Percentiles rank a stretch among this genome's conserved stretches.
These are phyloP conservation scores for Neltuma alba DNA, from an alignment of 306 rosid genomes.

Conservation along the genomic window DNA sequence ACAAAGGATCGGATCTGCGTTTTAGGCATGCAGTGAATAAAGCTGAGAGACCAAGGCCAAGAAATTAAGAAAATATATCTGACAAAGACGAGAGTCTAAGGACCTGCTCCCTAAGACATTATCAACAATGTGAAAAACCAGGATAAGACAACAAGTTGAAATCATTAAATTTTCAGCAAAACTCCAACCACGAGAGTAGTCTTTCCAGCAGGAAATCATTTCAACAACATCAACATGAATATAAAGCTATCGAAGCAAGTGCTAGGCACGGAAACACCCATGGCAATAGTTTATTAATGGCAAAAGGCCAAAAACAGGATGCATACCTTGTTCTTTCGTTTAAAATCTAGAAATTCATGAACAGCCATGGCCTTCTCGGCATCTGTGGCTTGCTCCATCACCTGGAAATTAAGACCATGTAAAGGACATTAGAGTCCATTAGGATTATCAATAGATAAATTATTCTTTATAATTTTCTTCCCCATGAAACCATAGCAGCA, in stretches of 20 bases:
- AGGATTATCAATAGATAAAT: slow-evolving; percentile 28
- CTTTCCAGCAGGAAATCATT: slow-evolving; percentile 31
- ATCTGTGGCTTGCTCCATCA: slow-evolving; percentile 97
- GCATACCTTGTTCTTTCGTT: slow-evolving; percentile 89
- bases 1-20: slow-evolving; percentile 98
- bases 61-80: not conserved
- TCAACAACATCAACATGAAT: slow-evolving; percentile 25
- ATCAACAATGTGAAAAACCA: not conserved
- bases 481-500: slow-evolving; percentile 27
- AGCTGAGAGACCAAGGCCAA: slow-evolving; percentile 38
- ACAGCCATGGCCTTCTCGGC: slow-evolving; percentile 94
- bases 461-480: slow-evolving; percentile 21
- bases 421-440: slow-evolving; percentile 19
- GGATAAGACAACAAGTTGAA: not conserved
- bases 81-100: not conserved
- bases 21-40: slow-evolving; percentile 41
- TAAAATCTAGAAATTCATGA: slow-evolving; percentile 89
- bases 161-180: slow-evolving; percentile 21
- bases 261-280: slow-evolving; percentile 5
- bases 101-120: not conserved
- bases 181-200: not conserved
- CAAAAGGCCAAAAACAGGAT: slow-evolving; percentile 20
- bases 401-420: slow-evolving; percentile 60
- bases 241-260: slow-evolving; percentile 23
- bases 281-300: slow-evolving; percentile 4